phyloP scores from a whole-genome alignment of 2,329 filamentous ascomycete genomes.

The Achaetomium macrosporum region DNA sequence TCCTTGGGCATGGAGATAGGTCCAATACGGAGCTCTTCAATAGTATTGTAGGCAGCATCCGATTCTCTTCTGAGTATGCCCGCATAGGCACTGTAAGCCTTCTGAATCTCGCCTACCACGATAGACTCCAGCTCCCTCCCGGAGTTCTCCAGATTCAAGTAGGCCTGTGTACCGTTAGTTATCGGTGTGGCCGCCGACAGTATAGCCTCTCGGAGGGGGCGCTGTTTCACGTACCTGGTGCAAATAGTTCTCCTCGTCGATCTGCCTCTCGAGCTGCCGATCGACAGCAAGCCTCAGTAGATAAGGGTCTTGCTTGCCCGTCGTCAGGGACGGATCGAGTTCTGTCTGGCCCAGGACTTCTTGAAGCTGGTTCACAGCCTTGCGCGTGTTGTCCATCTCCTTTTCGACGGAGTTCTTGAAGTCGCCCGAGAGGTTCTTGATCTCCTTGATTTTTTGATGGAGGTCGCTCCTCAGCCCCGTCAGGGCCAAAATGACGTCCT shows the following conservation, averaged over 20 bases:
- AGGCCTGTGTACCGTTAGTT: slow-evolving; percentile 55
- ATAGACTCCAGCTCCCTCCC: slow-evolving; percentile 94
- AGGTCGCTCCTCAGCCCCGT: slow-evolving; percentile 82
- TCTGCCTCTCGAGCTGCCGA: slow-evolving; percentile 81
- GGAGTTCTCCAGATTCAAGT: slow-evolving; percentile 88
- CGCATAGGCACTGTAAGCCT: slow-evolving; percentile 91
- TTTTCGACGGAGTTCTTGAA: slow-evolving; percentile 97
- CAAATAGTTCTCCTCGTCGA: slow-evolving; percentile 95
- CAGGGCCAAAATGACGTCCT: slow-evolving; percentile 82
- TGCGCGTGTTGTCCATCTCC: slow-evolving; percentile 81
- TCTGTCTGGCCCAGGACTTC: slow-evolving; percentile 76
- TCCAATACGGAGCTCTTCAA: slow-evolving; percentile 76
- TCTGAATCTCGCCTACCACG: slow-evolving; percentile 94
- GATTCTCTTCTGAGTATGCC: slow-evolving; percentile 88
- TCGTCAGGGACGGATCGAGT: slow-evolving; percentile 65
- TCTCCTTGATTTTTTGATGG: slow-evolving; percentile 96
- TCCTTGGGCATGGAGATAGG: slow-evolving; percentile 93
- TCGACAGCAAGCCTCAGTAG: slow-evolving; percentile 81
- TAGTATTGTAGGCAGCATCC: slow-evolving; percentile 68
- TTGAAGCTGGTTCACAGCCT: slow-evolving; percentile 72
- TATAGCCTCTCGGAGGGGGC: background rate
- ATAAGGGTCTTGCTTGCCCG: slow-evolving; percentile 88
- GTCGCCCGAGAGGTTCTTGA: slow-evolving; percentile 85
- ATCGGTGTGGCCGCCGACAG: background rate
- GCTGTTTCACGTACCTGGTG: slow-evolving; percentile 61